phyloP scores from a whole-genome alignment of 2,329 filamentous ascomycete genomes.

The Penicillium psychrosexuale region DNA sequence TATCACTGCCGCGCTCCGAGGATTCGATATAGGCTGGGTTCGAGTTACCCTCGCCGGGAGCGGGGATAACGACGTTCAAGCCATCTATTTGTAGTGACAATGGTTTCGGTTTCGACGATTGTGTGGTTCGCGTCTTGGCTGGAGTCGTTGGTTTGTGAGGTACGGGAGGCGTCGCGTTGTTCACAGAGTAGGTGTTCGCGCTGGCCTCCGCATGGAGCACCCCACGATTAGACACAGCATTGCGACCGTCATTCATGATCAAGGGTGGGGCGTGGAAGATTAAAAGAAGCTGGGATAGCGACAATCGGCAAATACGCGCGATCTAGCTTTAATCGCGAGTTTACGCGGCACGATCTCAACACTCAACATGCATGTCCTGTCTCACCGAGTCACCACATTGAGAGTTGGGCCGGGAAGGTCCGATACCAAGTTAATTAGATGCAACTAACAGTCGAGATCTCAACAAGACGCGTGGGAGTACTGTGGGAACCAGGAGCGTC shows the following conservation, averaged over 20 bases:
- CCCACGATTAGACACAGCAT: slow-evolving; percentile 15
- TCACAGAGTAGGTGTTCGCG: slow-evolving; percentile 13
- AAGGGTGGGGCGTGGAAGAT: neutral
- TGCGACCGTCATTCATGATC: slow-evolving; percentile 19
- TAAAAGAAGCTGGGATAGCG: neutral
- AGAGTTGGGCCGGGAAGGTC: slow-evolving; percentile 18
- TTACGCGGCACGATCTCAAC: slow-evolving; percentile 20
- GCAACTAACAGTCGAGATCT: slow-evolving; percentile 15
- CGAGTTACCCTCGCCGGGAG: slow-evolving; percentile 8
- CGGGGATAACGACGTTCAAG: slow-evolving; percentile 12
- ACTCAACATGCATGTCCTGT: slow-evolving; percentile 19
- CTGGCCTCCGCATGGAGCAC: slow-evolving; percentile 19
- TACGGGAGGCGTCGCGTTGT: slow-evolving; percentile 12
- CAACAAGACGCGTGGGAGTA: slow-evolving; percentile 11
- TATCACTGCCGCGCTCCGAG: slow-evolving; percentile 22
- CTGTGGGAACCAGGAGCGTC: slow-evolving; percentile 15
- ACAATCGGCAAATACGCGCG: slow-evolving; percentile 12
- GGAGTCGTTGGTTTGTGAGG: slow-evolving; percentile 7
- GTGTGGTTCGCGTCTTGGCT: slow-evolving; percentile 16
- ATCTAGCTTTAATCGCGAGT: slow-evolving; percentile 15
- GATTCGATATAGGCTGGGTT: slow-evolving; percentile 17
- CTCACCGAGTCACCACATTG: slow-evolving; percentile 21
- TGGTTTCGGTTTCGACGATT: slow-evolving; percentile 17
- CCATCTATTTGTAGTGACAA: slow-evolving; percentile 21
- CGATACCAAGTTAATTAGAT: slow-evolving; percentile 17